phyloP scores from a whole-genome alignment of 306 rosid genomes.

The Citrullus colocynthis region DNA sequence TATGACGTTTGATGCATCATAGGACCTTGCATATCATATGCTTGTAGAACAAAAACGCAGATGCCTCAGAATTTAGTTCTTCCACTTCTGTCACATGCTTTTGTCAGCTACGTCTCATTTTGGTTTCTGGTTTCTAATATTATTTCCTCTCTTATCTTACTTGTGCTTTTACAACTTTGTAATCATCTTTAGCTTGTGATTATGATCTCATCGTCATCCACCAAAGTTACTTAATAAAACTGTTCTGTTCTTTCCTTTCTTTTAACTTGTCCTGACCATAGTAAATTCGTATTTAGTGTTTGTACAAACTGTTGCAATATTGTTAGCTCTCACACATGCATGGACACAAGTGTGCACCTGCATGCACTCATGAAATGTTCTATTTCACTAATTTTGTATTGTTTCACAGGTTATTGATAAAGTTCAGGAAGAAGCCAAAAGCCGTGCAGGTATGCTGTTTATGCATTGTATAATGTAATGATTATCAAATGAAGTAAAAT shows the following conservation, averaged over 20 bases:
- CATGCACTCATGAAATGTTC: not conserved
- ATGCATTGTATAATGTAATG: not conserved
- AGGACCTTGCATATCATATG: not conserved
- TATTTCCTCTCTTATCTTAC: not conserved
- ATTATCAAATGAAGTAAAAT: not conserved
- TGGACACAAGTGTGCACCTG: not conserved
- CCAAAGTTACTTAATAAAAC: not conserved
- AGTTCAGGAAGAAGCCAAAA: slow-evolving; percentile 98
- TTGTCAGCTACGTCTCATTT: not conserved
- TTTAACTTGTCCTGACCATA: not conserved
- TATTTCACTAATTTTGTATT: slow-evolving; percentile 11
- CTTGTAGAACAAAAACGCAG: not conserved
- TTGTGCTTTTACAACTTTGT: not conserved
- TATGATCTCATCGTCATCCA: not conserved
- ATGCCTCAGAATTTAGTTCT: not conserved
- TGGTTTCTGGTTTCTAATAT: not conserved
- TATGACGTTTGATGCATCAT: not conserved
- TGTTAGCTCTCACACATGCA: not conserved
- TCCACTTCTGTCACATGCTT: not conserved
- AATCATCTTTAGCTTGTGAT: not conserved
- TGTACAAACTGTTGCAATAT: not conserved
- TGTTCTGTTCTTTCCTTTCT: not conserved
- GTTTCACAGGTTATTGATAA: slow-evolving; percentile 75
- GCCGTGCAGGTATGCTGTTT: slow-evolving; percentile 49
- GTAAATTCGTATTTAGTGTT: not conserved